Base-by-base conservation (phyloP, 2,329 filamentous ascomycete species). In the Scleromitrula shiraiana region DNA sequence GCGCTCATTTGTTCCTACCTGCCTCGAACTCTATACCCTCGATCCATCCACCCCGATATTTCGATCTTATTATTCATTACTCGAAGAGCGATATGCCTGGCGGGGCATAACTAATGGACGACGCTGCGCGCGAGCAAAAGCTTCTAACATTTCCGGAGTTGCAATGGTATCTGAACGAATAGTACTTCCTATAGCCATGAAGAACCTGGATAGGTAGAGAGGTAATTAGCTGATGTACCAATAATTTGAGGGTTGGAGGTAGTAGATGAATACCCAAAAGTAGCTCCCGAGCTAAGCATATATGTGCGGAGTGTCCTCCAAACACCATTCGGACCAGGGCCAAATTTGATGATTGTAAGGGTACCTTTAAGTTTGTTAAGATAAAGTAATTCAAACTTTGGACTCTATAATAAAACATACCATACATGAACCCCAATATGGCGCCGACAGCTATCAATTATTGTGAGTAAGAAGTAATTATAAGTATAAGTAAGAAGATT, bases 101-200 rank as follows among this genome's bases (percentile, higher is more conserved):
- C 60, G 57, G 38, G 56, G 55, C 57, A 78, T 73, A 54, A 95
- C 80, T 61, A 91, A 80, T 20, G 90, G 88, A 54, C 80, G 78
- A 60, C 84, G 75, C 58, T 83, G 81, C 42, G 86, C 82, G 65
- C 80, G 79, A 58, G 80, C 77, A 70, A 91, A 95, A 50, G 86
- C 80, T 64, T 89, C 79, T 57, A 81, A 76, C 50, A 83, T 74
- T 60, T 86, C 82, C 30, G 85, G 82, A 36, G 88, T 87, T 41
- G 44, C 44, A 56, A 87, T 53, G 6, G 60, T 82, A 60, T 98
- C 93, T 51, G 88, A 90, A 64, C 93, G 85, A 62, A 98, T 96
- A 37, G 95, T 90, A 60, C 88, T 95, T 59, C 93, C 93, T 59
- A 98, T 95, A 50, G 88, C 91, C 93, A 98, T 98, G 77, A 98